Base-by-base conservation (phyloP, 768 basidiomycete species). In the Coprinellus micaceus region DNA sequence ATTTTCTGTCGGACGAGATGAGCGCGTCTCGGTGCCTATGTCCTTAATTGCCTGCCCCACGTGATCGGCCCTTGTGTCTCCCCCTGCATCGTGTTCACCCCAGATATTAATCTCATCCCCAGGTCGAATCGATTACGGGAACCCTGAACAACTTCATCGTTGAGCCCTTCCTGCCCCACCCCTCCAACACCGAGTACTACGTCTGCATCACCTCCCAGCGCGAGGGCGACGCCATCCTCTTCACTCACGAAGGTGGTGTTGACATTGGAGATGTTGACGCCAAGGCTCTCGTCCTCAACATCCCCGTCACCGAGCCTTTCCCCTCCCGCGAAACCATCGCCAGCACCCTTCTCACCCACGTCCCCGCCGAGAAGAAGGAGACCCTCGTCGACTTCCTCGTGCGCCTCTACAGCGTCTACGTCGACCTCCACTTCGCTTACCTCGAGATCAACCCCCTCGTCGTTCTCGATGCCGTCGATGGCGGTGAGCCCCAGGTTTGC, bases 401-500 rank as follows among this genome's bases (percentile, higher is more conserved):
- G 72, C 84, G 95, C 58, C 86, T 98, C 26, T 98, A 99, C 84
- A 87, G 88, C 60, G 94, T 98, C 66, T 98, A 98, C 72, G 95
- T 94, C 63, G 94, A 99, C 71, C 89, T 98, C 52, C 97, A 99
- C 81, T 99, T 98, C 69, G 94, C 97, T 21, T 98, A 99, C 78
- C 92, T 99, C 68, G 96, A 98, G 77, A 99, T 99, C 75, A 99
- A 98, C 82, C 97, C 97, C 41, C 85, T 99, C 54, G 88, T 98
- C 67, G 90, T 92, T 69, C 86, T 98, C 65, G 94, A 97, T 69
- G 86, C 81, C 56, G 85, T 82, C 61, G 76, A 73, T 29, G 78
- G 78, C 19, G 84, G 82, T 58, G 76, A 86, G 61, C 86, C 88
- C 40, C 84, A 83, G 60, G 93, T 98, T 66, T 88, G 89, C 75